Evolutionary conservation across 2,329 filamentous ascomycete species (phyloP).

Genomic region (Cadophora malorum): DNA sequence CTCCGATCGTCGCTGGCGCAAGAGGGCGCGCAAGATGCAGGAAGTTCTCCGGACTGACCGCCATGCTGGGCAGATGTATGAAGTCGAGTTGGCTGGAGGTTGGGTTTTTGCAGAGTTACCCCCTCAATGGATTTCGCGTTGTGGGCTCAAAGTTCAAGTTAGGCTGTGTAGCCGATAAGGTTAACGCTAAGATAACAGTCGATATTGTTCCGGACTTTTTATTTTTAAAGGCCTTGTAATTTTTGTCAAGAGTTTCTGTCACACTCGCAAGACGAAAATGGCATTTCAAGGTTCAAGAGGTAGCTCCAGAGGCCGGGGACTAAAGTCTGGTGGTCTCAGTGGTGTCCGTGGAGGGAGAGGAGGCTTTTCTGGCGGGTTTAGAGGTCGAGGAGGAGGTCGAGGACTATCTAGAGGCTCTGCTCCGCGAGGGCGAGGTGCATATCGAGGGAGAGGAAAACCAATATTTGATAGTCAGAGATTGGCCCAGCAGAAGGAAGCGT

Average conservation of each 20-base stretch:
- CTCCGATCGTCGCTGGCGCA: constrained; percentile 78
- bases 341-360: constrained; percentile 33
- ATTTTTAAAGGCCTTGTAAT: background rate
- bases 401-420: constrained; percentile 28
- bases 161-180: constrained; percentile 32
- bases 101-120: background rate
- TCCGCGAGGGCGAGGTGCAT: constrained; percentile 29
- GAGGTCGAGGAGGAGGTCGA: constrained; percentile 39
- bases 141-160: constrained; percentile 1
- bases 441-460: constrained; percentile 46
- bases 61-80: constrained; percentile 69
- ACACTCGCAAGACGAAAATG: constrained; percentile 28
- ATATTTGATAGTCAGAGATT: constrained; percentile 56
- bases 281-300: constrained; percentile 40
- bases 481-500: constrained; percentile 52
- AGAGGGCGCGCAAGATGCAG: constrained; percentile 93
- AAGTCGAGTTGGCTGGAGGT: constrained; percentile 24
- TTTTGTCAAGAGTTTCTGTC: constrained; percentile 2
- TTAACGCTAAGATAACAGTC: constrained; percentile 56
- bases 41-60: constrained; percentile 78
- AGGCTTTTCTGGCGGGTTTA: constrained; percentile 37
- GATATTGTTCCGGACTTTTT: constrained; percentile 18
- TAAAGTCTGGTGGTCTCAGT: constrained; percentile 35
- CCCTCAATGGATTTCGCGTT: background rate
- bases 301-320: constrained; percentile 33